Evolutionary conservation across 768 basidiomycete species (phyloP).

Genomic region (Tubosaeta sp.): DNA sequence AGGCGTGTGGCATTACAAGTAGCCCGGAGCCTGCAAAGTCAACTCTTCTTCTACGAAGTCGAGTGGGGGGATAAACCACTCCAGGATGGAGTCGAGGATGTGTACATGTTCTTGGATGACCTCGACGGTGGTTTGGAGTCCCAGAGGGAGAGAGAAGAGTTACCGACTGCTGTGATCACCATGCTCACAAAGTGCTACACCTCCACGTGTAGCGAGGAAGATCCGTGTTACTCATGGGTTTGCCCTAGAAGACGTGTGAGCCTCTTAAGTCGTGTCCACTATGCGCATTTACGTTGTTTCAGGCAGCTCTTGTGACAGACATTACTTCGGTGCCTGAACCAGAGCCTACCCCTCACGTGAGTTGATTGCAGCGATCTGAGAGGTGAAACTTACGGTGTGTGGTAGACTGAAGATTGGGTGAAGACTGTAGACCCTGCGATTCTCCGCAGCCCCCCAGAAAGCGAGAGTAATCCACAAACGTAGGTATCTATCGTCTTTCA

Average conservation of each 20-base stretch:
- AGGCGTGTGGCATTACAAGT: constrained; percentile 82
- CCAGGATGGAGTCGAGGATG: constrained; percentile 87
- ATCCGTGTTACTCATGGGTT: constrained; percentile 75
- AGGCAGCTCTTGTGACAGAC: constrained; percentile 25
- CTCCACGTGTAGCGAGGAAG: constrained; percentile 77
- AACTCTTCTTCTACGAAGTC: constrained; percentile 95
- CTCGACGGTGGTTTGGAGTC: constrained; percentile 60
- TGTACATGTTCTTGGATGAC: constrained; percentile 90
- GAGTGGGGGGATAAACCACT: constrained; percentile 86
- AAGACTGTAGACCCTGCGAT: constrained; percentile 47
- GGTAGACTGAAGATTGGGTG: constrained; percentile 47
- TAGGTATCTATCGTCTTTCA: constrained; percentile 19
- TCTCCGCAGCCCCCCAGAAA: constrained; percentile 54
- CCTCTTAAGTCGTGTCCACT: background rate
- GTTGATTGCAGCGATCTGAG: constrained; percentile 28
- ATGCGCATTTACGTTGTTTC: constrained; percentile 12
- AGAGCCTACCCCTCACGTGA: constrained; percentile 28
- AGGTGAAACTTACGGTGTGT: background rate
- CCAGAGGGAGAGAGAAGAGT: constrained; percentile 58
- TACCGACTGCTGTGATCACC: constrained; percentile 89
- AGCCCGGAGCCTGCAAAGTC: constrained; percentile 85
- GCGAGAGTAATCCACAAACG: constrained; percentile 82
- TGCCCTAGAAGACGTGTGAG: constrained; percentile 68
- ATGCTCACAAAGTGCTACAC: constrained; percentile 89
- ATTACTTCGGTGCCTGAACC: constrained; percentile 18